phyloP scores from a whole-genome alignment of 495 filamentous ascomycete species.

The Aeminium ludgeri region DNA sequence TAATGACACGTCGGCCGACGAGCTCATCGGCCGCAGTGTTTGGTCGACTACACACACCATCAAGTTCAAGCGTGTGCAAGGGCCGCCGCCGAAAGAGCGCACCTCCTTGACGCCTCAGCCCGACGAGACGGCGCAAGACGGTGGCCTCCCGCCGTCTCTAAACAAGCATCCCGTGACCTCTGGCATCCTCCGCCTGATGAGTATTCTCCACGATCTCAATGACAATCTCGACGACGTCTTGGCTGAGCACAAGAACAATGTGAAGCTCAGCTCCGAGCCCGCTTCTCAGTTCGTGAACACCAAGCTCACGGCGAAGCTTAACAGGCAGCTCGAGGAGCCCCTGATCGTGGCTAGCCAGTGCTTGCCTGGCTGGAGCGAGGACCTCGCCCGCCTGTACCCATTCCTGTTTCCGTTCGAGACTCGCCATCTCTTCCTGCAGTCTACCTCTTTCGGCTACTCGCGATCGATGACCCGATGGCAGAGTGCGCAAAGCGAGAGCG shows the following conservation, averaged over 20 bases:
- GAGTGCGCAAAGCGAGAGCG: slow-evolving; percentile 66
- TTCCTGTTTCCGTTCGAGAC: slow-evolving; percentile 99
- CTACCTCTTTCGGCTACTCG: slow-evolving; percentile 94
- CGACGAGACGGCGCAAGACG: slow-evolving; percentile 32
- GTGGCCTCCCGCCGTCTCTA: slow-evolving; percentile 62
- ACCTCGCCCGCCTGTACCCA: slow-evolving; percentile 85
- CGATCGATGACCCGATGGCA: slow-evolving; percentile 97
- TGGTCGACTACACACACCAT: slow-evolving; percentile 85
- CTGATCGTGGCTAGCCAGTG: slow-evolving; percentile 96
- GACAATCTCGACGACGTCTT: slow-evolving; percentile 92
- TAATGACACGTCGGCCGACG: slow-evolving; percentile 45
- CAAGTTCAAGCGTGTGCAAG: slow-evolving; percentile 73
- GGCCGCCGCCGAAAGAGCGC: slow-evolving; percentile 72
- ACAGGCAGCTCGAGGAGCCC: slow-evolving; percentile 94
- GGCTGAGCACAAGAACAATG: slow-evolving; percentile 58
- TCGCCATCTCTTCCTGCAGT: slow-evolving; percentile 89
- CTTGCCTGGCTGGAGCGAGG: slow-evolving; percentile 90
- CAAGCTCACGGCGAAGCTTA: slow-evolving; percentile 96
- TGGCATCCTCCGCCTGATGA: slow-evolving; percentile 73
- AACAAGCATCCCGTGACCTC: slow-evolving; percentile 68
- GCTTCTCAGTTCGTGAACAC: slow-evolving; percentile 96
- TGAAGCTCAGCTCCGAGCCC: slow-evolving; percentile 64
- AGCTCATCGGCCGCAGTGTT: slow-evolving; percentile 53
- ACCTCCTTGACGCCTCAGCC: slow-evolving; percentile 32
- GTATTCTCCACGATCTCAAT: slow-evolving; percentile 86